A percentile compares a stretch with the other conserved stretches of the same genome.
Conservation (phyloP, 768 basidiomycete species). For the Boletus rubropictus region DNA sequence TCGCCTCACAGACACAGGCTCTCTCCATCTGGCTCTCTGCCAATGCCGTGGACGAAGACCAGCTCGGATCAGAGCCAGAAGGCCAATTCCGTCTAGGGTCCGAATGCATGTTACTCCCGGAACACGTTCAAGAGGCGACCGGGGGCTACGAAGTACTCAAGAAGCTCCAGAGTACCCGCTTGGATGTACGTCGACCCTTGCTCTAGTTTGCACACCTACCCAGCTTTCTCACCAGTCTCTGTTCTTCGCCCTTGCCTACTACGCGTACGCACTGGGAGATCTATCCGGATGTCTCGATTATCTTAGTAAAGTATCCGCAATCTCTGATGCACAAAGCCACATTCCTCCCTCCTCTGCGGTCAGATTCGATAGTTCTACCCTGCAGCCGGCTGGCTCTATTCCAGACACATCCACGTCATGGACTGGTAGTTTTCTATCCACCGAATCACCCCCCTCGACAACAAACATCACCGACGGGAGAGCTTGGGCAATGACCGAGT, state of each 20-base stretch:
- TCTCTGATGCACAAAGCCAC: constrained; percentile 50
- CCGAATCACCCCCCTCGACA: constrained; percentile 35
- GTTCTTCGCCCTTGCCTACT: constrained; percentile 67
- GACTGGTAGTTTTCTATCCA: constrained; percentile 45
- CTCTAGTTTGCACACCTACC: constrained; percentile 1
- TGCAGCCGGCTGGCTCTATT: constrained; percentile 34
- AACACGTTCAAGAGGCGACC: constrained; percentile 52
- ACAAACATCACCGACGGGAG: constrained; percentile 63
- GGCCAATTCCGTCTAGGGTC: constrained; percentile 33
- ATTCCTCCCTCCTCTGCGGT: constrained; percentile 42
- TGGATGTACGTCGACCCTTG: constrained; percentile 47
- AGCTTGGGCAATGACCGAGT: constrained; percentile 68
- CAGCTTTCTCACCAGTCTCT: constrained; percentile 46
- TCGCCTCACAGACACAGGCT: constrained; percentile 62
- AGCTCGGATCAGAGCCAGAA: constrained; percentile 44
- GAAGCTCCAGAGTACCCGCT: constrained; percentile 43
- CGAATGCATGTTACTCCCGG: constrained; percentile 54
- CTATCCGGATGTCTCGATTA: constrained; percentile 59
- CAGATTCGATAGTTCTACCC: constrained; percentile 35
- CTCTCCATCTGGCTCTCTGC: constrained; percentile 53
- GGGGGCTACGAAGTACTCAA: constrained; percentile 51
- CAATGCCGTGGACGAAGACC: constrained; percentile 48
- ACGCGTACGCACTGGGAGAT: constrained; percentile 69
- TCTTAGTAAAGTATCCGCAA: constrained; percentile 49
- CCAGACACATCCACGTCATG: constrained; percentile 42